phyloP scores from a whole-genome alignment of 1,139 yeast genomes.

The Geotrichum bryndzae region DNA sequence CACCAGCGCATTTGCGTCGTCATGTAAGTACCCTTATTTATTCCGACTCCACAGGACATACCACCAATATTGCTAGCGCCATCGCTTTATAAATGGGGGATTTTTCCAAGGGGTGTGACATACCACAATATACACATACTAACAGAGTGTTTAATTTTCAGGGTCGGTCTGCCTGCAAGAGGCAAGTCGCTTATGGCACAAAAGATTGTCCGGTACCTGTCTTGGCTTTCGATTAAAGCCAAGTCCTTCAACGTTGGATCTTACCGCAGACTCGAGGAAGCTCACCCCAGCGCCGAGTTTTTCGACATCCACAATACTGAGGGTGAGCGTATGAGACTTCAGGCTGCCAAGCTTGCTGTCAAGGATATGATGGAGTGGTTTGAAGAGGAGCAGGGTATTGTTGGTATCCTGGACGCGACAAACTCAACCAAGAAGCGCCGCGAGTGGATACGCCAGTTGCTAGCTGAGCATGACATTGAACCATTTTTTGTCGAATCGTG shows the following conservation, averaged over 20 bases:
- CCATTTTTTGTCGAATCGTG: slow-evolving; percentile 90
- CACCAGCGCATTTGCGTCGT: slow-evolving; percentile 40
- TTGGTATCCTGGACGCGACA: slow-evolving; percentile 88
- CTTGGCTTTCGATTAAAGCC: slow-evolving; percentile 86
- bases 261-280: slow-evolving; percentile 59
- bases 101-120: not conserved
- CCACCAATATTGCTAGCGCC: not conserved
- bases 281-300: slow-evolving; percentile 66
- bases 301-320: slow-evolving; percentile 63
- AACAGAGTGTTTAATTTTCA: slow-evolving; percentile 11
- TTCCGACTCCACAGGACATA: not conserved
- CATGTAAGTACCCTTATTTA: slow-evolving; percentile 30
- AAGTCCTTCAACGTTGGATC: slow-evolving; percentile 86
- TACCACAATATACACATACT: not conserved
- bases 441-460: slow-evolving; percentile 53
- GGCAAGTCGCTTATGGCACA: slow-evolving; percentile 79
- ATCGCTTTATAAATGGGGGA: not conserved
- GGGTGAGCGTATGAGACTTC: slow-evolving; percentile 55
- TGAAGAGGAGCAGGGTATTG: slow-evolving; percentile 70
- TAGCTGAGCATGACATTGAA: slow-evolving; percentile 64
- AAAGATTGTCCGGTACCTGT: slow-evolving; percentile 76
- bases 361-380: slow-evolving; percentile 89
- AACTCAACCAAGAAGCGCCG: slow-evolving; percentile 71
- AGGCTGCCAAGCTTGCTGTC: slow-evolving; percentile 68
- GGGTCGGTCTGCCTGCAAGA: slow-evolving; percentile 65